Evolutionary conservation across 75 land plant genomes (phyloP).

Genomic region (Larix kaempferi): DNA sequence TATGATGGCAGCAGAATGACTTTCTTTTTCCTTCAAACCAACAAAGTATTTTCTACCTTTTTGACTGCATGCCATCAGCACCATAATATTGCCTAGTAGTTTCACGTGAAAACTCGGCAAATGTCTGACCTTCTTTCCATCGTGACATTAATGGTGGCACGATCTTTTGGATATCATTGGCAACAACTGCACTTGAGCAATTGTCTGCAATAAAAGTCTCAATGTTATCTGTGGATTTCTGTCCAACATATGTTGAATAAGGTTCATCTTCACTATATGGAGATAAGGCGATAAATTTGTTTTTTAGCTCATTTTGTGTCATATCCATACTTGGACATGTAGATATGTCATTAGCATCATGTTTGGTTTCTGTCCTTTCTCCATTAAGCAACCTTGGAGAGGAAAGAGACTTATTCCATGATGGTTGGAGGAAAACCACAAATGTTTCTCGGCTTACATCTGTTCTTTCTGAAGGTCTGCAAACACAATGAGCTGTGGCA

Average conservation of each 20-base stretch:
- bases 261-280: background rate
- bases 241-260: background rate
- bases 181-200: background rate
- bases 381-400: slow-evolving; percentile 1
- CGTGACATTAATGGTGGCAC: slow-evolving; percentile 70
- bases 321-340: slow-evolving; percentile 9
- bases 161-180: slow-evolving; percentile 25
- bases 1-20: no score
- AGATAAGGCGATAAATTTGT: background rate
- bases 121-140: slow-evolving; percentile 83
- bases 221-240: background rate
- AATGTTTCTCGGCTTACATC: slow-evolving; percentile 85
- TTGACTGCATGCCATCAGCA: slow-evolving; percentile 66
- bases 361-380: background rate
- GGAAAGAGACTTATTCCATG: slow-evolving; percentile 64
- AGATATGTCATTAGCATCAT: background rate
- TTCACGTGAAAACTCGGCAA: slow-evolving; percentile 87
- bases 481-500: slow-evolving; percentile 82
- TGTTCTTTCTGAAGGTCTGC: slow-evolving; percentile 34
- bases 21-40: no score
- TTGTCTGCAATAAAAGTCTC: background rate
- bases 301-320: background rate
- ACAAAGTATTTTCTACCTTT: slow-evolving; percentile 7
- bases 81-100: slow-evolving; percentile 93
- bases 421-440: slow-evolving; percentile 93